These are phyloP conservation scores for Hibiscus trionum DNA, from an alignment of 345 rosid genomes.

Conservation along the genomic window DNA sequence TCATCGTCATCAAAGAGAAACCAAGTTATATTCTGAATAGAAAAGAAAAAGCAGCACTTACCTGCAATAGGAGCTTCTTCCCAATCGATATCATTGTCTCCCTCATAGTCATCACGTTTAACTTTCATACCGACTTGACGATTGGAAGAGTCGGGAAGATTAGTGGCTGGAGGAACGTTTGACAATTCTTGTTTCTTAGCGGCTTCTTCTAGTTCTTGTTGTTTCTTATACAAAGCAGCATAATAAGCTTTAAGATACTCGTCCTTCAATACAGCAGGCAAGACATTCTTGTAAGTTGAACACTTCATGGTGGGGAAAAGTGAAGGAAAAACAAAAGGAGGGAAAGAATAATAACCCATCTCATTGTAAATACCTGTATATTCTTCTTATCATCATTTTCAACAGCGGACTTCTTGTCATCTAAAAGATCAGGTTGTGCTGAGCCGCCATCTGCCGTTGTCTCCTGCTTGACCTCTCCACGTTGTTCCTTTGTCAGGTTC, in stretches of 20 bases:
- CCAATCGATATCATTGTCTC: constrained; percentile 62
- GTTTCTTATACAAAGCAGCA: constrained; percentile 52
- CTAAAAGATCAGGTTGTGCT: constrained; percentile 30
- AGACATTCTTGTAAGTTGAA: background rate
- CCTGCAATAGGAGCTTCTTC: constrained; percentile 57
- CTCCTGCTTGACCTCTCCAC: constrained; percentile 71
- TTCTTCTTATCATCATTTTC: constrained; percentile 43
- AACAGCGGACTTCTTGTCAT: constrained; percentile 61
- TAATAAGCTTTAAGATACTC: constrained; percentile 76
- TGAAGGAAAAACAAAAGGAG: background rate
- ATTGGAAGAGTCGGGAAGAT: constrained; percentile 27
- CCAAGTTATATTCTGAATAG: background rate
- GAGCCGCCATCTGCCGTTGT: constrained; percentile 51
- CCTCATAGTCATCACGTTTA: constrained; percentile 58
- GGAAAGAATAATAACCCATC: background rate
- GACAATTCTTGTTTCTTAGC: constrained; percentile 33
- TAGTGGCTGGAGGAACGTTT: constrained; percentile 21
- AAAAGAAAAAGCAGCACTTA: constrained; percentile 15
- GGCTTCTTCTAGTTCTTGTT: constrained; percentile 49
- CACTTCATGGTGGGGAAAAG: background rate
- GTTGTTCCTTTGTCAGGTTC: constrained; percentile 83
- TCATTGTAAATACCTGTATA: constrained; percentile 36
- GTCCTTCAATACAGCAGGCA: constrained; percentile 39
- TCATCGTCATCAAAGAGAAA: background rate
- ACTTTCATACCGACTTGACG: constrained; percentile 74